Evolutionary conservation across 2,329 filamentous ascomycete species (phyloP).

Genomic region (Thermomyces lanuginosus): DNA sequence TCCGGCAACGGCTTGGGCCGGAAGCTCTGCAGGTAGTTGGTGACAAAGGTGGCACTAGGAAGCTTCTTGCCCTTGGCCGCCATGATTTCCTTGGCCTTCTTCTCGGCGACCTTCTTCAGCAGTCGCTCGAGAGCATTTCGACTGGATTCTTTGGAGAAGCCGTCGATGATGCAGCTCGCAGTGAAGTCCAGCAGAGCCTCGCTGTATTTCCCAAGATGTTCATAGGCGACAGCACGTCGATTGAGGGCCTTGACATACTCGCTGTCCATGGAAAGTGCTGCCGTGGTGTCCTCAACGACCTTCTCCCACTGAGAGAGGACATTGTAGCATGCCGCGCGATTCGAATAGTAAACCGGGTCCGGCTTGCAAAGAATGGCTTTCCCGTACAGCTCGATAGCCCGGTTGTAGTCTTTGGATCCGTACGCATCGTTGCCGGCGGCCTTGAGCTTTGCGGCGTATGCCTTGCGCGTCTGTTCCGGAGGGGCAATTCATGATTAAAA

Average conservation of each 20-base stretch:
- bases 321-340: constrained; percentile 94
- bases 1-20: constrained; percentile 61
- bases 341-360: constrained; percentile 96
- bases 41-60: constrained; percentile 89
- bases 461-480: constrained; percentile 51
- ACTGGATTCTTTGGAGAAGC: constrained; percentile 80
- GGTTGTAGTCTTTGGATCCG: constrained; percentile 81
- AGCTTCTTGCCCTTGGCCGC: constrained; percentile 66
- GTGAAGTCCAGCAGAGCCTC: constrained; percentile 96
- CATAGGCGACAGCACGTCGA: constrained; percentile 88
- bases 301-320: constrained; percentile 85
- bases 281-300: constrained; percentile 92
- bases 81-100: constrained; percentile 82
- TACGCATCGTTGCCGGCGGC: constrained; percentile 93
- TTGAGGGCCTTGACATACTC: constrained; percentile 98
- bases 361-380: constrained; percentile 94
- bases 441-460: constrained; percentile 83
- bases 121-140: constrained; percentile 82
- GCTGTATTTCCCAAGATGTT: constrained; percentile 78
- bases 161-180: constrained; percentile 96
- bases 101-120: constrained; percentile 90
- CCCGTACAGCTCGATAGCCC: constrained; percentile 85
- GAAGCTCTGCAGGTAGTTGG: constrained; percentile 99
- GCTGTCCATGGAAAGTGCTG: constrained; percentile 79
- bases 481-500: constrained; percentile 1